These are phyloP conservation scores for Globisporangium apiculatum DNA, from an alignment of 352 stramenopile genomes.

Conservation along the genomic window DNA sequence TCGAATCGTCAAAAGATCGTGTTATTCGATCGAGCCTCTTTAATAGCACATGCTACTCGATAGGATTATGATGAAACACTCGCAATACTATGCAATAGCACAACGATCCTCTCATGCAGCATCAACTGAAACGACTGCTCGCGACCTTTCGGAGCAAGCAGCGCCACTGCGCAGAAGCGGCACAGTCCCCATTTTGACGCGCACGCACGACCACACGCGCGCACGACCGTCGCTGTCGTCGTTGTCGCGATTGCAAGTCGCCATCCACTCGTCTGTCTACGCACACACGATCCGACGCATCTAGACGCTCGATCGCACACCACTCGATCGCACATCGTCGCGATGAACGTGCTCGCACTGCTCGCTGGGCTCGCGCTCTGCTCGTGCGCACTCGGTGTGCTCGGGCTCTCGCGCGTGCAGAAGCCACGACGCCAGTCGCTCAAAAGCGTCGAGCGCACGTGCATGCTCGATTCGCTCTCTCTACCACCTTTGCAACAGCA, in stretches of 20 bases:
- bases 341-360: constrained; percentile 14
- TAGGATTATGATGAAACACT: too few species aligned
- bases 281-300: too few species aligned
- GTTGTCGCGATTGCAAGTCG: too few species aligned
- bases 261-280: too few species aligned
- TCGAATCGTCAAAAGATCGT: too few species aligned
- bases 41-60: too few species aligned
- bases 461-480: constrained; percentile 3
- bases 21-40: too few species aligned
- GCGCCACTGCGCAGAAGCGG: not conserved
- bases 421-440: constrained; percentile 18
- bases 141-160: too few species aligned
- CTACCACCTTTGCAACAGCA: not conserved
- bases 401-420: constrained; percentile 16
- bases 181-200: constrained; percentile 1
- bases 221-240: not conserved
- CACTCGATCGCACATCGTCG: not conserved
- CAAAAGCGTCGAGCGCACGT: constrained; percentile 18
- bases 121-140: too few species aligned
- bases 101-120: too few species aligned
- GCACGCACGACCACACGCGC: constrained; percentile 1
- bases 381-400: constrained; percentile 14
- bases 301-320: too few species aligned
- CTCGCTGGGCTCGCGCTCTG: constrained; percentile 10
- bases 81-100: too few species aligned